Base-by-base conservation (phyloP, 179 eudicot species). In the Spinacia oleracea region DNA sequence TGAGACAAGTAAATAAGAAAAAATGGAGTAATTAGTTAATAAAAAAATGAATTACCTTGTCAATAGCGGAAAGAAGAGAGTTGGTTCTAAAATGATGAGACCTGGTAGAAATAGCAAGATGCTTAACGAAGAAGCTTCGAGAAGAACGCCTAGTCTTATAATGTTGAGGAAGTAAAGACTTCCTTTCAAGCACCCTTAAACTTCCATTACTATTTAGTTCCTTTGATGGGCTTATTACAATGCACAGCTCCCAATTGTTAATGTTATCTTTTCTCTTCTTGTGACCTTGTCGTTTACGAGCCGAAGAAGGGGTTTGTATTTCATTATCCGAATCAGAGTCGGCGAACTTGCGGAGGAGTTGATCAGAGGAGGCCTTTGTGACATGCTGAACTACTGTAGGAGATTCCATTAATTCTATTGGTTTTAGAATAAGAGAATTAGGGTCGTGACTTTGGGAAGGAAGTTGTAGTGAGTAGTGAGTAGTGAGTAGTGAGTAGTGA, bases 311-410 rank as follows among this genome's bases (percentile, higher is more conserved):
- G 8, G 35, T 12, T n/a, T n/a, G n/a, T n/a, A n/a, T n/a, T 3
- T 76, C 83, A 38, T 65, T 53, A 4, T 86, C 85, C 12, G 83
- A 48, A 18, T 80, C 87, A 3, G 90, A 86, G 48, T 80, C 90
- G 3, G 98, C 98, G 75, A 94, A 94, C 62, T 94, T 94, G 10
- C 85, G 81, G 38, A 94, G 91, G 38, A 94, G 87, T 79, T 89
- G 79, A 62, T 93, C 98, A 5, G 98, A 92, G 40, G 95, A 90
- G 0, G 90, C 89, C 78, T 92, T 94, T 4, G 92, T 86, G 9
- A 92, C 86, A 23, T 87, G 95, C 84, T 94, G 98, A 10, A 92
- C 86, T 71, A 21, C 45, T 18, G 6, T 53, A 31, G 75, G 40
- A 10, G 32, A 0, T 48, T 69, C 66, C 66, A 62, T 62, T 29